These are phyloP conservation scores for Suhomyces sp. DNA, from an alignment of 805 yeast species.

Conservation along the genomic window DNA sequence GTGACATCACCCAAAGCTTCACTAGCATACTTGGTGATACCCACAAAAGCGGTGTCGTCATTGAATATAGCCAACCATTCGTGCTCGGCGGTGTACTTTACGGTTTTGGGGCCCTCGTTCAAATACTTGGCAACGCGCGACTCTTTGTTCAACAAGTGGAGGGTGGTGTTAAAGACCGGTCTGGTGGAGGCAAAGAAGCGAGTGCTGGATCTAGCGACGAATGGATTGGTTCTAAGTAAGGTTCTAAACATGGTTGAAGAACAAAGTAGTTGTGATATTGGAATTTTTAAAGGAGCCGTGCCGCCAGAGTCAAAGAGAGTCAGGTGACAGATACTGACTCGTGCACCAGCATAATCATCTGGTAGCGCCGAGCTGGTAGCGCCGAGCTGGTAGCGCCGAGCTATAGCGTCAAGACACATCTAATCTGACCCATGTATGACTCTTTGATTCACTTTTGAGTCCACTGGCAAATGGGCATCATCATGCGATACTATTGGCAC, in stretches of 20 bases:
- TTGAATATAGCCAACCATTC: slow-evolving; percentile 90
- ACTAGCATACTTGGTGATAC: slow-evolving; percentile 92
- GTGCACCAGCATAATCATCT: no score
- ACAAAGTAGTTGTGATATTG: background rate
- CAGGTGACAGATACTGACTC: no score
- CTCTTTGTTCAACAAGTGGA: slow-evolving; percentile 35
- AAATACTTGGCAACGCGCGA: slow-evolving; percentile 40
- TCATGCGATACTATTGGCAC: no score
- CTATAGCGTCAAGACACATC: no score
- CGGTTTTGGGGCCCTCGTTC: slow-evolving; percentile 42
- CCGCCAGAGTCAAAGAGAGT: background rate
- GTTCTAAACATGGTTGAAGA: slow-evolving; percentile 10
- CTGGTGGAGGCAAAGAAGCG: slow-evolving; percentile 13
- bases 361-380: no score
- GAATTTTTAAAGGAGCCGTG: background rate
- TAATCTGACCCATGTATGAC: no score
- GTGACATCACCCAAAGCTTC: slow-evolving; percentile 98
- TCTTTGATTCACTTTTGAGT: no score
- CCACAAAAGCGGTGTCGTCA: slow-evolving; percentile 80
- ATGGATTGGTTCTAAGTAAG: slow-evolving; percentile 8
- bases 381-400: no score
- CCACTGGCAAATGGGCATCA: no score
- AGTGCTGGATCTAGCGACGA: slow-evolving; percentile 7
- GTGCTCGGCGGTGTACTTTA: slow-evolving; percentile 82
- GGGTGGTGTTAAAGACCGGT: slow-evolving; percentile 22